Conservation (phyloP, 2,329 filamentous ascomycete genomes). For the Trichophyton rubrum region DNA sequence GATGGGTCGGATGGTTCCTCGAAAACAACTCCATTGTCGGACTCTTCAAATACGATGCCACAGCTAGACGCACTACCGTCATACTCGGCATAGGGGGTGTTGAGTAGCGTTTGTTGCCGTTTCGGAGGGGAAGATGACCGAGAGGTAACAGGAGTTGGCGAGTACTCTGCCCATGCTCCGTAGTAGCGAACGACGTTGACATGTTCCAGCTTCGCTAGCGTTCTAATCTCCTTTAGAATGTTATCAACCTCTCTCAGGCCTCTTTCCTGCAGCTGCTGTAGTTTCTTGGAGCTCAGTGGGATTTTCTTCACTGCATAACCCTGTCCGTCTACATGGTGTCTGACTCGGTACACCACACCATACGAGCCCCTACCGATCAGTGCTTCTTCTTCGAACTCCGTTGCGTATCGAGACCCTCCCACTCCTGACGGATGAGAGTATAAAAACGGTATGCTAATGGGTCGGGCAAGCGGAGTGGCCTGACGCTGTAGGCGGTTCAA, state of each 20-base stretch:
- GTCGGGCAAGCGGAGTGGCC: slow-evolving; percentile 14
- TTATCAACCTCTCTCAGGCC: slow-evolving; percentile 43
- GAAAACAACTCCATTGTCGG: slow-evolving; percentile 19
- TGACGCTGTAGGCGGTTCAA: slow-evolving; percentile 13
- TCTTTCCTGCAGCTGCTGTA: slow-evolving; percentile 41
- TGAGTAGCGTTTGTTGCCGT: slow-evolving; percentile 7
- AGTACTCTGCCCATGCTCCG: slow-evolving; percentile 50
- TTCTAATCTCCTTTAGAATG: slow-evolving; percentile 49
- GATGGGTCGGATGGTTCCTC: slow-evolving; percentile 10
- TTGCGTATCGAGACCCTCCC: slow-evolving; percentile 32
- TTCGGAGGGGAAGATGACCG: not conserved
- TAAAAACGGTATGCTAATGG: slow-evolving; percentile 8
- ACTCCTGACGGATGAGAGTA: slow-evolving; percentile 8
- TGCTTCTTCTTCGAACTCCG: slow-evolving; percentile 42
- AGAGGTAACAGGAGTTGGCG: slow-evolving; percentile 5
- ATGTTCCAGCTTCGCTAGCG: slow-evolving; percentile 51
- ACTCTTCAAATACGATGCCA: slow-evolving; percentile 32
- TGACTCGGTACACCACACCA: slow-evolving; percentile 50
- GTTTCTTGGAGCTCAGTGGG: slow-evolving; percentile 40
- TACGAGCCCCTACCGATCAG: slow-evolving; percentile 54
- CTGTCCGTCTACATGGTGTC: slow-evolving; percentile 48
- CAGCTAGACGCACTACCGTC: slow-evolving; percentile 14
- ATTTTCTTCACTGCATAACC: slow-evolving; percentile 57
- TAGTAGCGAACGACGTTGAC: slow-evolving; percentile 56
- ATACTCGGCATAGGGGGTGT: slow-evolving; percentile 9